These are phyloP conservation scores for Sphenostylis stenocarpa DNA, from an alignment of 306 rosid species.

Conservation along the genomic window DNA sequence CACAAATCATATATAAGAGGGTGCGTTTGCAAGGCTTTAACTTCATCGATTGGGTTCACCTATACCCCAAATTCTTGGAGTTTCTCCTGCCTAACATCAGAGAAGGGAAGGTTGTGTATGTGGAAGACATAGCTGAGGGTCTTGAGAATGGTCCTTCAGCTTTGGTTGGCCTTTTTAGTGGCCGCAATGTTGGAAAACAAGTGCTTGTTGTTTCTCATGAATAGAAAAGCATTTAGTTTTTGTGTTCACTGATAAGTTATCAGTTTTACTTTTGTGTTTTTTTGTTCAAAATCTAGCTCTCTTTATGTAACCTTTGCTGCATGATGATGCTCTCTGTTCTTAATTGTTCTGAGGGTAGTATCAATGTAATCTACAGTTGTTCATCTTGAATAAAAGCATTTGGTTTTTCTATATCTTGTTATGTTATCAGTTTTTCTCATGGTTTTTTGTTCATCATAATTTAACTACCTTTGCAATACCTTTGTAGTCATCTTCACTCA, in stretches of 20 bases:
- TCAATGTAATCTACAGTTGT: background rate
- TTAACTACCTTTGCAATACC: too few relatives aligned
- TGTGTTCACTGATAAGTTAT: background rate
- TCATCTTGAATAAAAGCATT: too few relatives aligned
- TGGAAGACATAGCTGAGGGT: conserved; percentile 40
- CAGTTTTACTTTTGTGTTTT: background rate
- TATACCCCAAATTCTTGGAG: conserved; percentile 44
- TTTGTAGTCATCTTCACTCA: too few relatives aligned
- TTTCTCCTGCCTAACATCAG: conserved; percentile 35
- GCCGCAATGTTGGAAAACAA: conserved; percentile 41
- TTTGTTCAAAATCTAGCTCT: background rate
- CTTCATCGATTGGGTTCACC: background rate
- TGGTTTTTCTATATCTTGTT: too few relatives aligned
- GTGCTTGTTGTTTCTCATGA: conserved; percentile 40
- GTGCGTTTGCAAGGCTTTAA: conserved; percentile 34
- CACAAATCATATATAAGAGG: conserved; percentile 24
- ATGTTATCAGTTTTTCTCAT: too few relatives aligned
- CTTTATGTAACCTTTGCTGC: background rate
- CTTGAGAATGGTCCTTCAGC: conserved; percentile 43
- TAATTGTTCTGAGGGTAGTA: background rate
- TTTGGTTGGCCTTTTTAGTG: conserved; percentile 39
- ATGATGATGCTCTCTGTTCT: background rate
- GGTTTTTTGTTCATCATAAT: too few relatives aligned
- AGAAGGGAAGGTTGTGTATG: conserved; percentile 39
- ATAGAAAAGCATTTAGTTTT: background rate